Evolutionary conservation across 257 asterid genomes (phyloP), one percentile per base, ranked within the genome.

Genomic region (Marsdenia floribunda): DNA sequence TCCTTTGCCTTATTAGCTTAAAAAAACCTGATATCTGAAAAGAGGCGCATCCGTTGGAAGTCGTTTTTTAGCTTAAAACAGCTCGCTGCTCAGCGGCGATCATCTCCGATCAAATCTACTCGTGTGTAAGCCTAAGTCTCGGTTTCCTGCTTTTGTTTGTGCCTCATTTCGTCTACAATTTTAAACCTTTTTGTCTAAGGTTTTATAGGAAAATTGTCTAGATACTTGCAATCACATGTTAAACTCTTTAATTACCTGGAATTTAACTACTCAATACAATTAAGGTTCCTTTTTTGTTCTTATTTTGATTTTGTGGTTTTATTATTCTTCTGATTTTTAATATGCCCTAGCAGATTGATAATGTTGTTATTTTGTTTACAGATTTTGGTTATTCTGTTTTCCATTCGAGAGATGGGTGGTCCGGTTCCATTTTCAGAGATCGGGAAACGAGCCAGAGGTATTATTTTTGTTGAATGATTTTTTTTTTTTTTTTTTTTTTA

Each of bases 391-490:
- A 33, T 26, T 42, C 3, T 0, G 49, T 44, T 60, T 29, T 7
- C 22, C 42, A 53, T 26, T 55, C 46, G 42, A 72, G 73, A 81
- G 54, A 90, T 90, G 96, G 90, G 80, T 74, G 83, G 94, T 68
- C 96, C 97, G 33, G 91, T 91, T 71, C 93, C 93, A 57, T 92
- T 84, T 85, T 86, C 92, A 5, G 96, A 88, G 63, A 88, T 92
- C 70, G 96, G 97, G 80, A 79, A 80, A 81, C 93, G 92, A 9
- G 92, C 96, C 15, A 87, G 93, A 90, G 97, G 97, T 92, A 78
- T 38, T 66, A 3, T 37, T 71, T 22, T 13, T 47, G 59, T 46
- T 69, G 49, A 16, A 44, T 42, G 55, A 9, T 42, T 40, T 46
- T 5, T 33, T 15, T 1, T 13, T 12, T 68, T 42, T 42, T 22